Conservation (phyloP, 1,284 basidiomycete genomes). For the Trichosporon faecale region DNA sequence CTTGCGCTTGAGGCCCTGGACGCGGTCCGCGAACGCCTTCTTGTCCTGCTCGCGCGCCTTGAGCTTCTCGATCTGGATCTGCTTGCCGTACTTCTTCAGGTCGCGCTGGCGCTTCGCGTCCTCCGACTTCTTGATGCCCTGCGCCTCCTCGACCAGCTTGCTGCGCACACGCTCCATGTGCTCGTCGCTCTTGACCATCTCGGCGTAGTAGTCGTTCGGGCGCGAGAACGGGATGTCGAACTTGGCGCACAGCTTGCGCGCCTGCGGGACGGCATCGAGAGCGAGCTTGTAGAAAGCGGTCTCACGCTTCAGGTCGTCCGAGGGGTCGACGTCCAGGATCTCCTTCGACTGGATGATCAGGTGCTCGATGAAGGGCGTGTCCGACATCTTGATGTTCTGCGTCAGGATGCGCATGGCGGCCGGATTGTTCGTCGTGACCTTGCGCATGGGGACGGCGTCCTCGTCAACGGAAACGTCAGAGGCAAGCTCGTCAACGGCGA, state of each 20-base stretch:
- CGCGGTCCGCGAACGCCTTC: conserved; percentile 79
- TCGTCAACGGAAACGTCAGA: conserved; percentile 64
- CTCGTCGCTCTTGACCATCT: conserved; percentile 97
- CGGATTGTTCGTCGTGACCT: conserved; percentile 79
- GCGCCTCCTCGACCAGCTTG: conserved; percentile 79
- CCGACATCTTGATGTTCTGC: conserved; percentile 71
- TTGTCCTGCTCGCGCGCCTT: conserved; percentile 70
- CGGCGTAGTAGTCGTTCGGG: conserved; percentile 94
- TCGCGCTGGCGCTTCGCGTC: conserved; percentile 88
- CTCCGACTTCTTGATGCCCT: conserved; percentile 85
- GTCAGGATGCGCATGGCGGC: conserved; percentile 75
- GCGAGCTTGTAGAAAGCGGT: conserved; percentile 97
- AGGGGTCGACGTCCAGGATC: conserved; percentile 70
- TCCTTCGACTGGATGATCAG: conserved; percentile 71
- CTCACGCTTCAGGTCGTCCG: conserved; percentile 81
- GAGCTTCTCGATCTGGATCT: conserved; percentile 83
- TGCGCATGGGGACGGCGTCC: conserved; percentile 72
- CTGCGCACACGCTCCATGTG: conserved; percentile 98
- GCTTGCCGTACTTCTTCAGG: conserved; percentile 97
- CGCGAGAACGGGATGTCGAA: conserved; percentile 78
- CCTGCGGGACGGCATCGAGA: conserved; percentile 72
- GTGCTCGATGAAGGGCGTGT: conserved; percentile 81
- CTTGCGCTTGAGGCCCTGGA: conserved; percentile 84
- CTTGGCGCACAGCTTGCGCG: conserved; percentile 69
- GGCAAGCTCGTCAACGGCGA: conserved; percentile 69